A percentile compares a stretch with the other conserved stretches of the same genome.
phyloP scores from a whole-genome alignment of 345 rosid genomes.

The Kernera saxatilis region DNA sequence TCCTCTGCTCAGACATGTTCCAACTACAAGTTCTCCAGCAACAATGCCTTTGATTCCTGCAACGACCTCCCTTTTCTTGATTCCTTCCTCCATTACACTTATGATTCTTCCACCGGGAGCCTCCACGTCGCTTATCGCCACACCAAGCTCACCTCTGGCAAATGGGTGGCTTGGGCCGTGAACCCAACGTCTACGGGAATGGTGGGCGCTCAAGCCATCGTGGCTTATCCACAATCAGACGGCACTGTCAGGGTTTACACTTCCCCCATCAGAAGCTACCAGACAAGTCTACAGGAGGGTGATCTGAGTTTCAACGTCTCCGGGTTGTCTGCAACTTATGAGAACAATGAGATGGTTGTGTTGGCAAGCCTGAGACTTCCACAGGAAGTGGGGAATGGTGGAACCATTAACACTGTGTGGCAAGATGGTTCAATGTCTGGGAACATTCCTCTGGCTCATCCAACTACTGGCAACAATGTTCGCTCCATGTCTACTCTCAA shows the following conservation, averaged over 20 bases:
- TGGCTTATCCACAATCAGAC: constrained; percentile 56
- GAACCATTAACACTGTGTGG: constrained; percentile 71
- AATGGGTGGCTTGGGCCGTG: constrained; percentile 91
- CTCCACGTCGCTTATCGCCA: constrained; percentile 79
- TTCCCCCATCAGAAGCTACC: constrained; percentile 49
- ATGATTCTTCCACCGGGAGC: constrained; percentile 43
- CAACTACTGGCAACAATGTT: constrained; percentile 49
- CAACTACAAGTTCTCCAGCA: constrained; percentile 51
- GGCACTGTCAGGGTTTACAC: constrained; percentile 65
- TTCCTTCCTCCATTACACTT: constrained; percentile 69
- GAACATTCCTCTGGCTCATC: constrained; percentile 37
- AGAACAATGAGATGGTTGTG: constrained; percentile 57
- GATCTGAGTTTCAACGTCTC: constrained; percentile 63
- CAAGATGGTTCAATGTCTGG: constrained; percentile 68
- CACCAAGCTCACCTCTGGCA: constrained; percentile 37
- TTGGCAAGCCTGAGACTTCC: constrained; percentile 54
- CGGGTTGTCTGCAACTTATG: constrained; percentile 45
- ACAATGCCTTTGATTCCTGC: constrained; percentile 59
- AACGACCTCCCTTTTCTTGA: constrained; percentile 63
- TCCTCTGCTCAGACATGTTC: constrained; percentile 52
- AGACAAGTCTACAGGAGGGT: constrained; percentile 47
- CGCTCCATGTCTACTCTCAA: constrained; percentile 56
- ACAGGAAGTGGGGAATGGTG: constrained; percentile 18
- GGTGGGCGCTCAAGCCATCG: constrained; percentile 78
- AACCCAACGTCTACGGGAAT: constrained; percentile 65